These are phyloP conservation scores for Tephrocybe rancida DNA, from an alignment of 768 basidiomycete species.

Conservation along the genomic window DNA sequence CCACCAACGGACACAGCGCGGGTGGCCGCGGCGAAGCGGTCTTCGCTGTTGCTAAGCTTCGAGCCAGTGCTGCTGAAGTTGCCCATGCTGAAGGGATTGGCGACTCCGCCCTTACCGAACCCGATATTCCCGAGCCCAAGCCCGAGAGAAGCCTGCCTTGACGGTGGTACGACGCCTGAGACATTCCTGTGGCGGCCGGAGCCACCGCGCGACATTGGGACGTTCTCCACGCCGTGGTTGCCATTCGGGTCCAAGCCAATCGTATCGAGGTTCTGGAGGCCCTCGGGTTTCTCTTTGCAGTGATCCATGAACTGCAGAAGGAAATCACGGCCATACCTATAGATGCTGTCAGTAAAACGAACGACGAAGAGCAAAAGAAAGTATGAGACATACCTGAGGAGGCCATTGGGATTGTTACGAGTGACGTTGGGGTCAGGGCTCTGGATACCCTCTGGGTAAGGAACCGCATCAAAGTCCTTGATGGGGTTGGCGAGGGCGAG, in stretches of 20 bases:
- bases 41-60: conserved; percentile 73
- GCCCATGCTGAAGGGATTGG: conserved; percentile 60
- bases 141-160: conserved; percentile 50
- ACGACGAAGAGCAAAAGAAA: neutral
- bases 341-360: neutral
- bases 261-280: conserved; percentile 85
- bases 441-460: conserved; percentile 82
- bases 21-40: conserved; percentile 53
- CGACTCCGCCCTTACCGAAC: conserved; percentile 53
- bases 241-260: conserved; percentile 83
- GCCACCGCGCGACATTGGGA: conserved; percentile 55
- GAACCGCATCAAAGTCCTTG: conserved; percentile 73
- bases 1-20: conserved; percentile 64
- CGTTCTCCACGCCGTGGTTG: conserved; percentile 47
- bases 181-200: conserved; percentile 62
- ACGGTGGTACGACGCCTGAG: conserved; percentile 42
- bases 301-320: conserved; percentile 93
- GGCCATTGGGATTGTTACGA: conserved; percentile 79
- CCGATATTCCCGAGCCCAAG: conserved; percentile 36
- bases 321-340: conserved; percentile 96
- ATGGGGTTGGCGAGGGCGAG: conserved; percentile 85
- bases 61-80: conserved; percentile 56
- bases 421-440: conserved; percentile 96
- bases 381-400: conserved; percentile 65
- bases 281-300: conserved; percentile 94